Evolutionary conservation across 345 rosid genomes (phyloP).

Genomic region (Theobroma cacao): DNA sequence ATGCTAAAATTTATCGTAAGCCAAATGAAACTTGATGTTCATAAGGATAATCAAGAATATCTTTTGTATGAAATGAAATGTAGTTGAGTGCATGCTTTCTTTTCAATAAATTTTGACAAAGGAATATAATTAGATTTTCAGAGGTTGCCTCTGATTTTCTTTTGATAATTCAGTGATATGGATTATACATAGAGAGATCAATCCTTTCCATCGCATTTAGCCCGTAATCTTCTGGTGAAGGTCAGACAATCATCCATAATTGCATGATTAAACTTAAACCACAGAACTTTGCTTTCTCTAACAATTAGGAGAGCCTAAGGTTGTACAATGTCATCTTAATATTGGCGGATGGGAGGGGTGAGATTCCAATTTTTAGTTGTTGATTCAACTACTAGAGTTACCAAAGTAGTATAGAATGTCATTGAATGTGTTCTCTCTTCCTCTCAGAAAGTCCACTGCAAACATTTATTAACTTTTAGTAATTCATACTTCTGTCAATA

Average conservation of each 20-base stretch:
- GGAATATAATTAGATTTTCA: background rate
- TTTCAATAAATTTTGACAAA: background rate
- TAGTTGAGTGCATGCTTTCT: background rate
- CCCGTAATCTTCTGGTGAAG: background rate
- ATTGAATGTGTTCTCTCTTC: background rate
- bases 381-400: background rate
- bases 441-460: background rate
- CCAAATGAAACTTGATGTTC: constrained; percentile 42
- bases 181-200: background rate
- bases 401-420: background rate
- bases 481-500: background rate
- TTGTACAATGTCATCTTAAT: background rate
- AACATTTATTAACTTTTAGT: background rate
- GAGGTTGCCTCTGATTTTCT: background rate
- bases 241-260: background rate
- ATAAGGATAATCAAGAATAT: constrained; percentile 19
- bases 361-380: background rate
- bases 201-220: background rate
- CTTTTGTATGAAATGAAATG: constrained; percentile 14
- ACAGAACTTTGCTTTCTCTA: background rate
- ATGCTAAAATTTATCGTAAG: constrained; percentile 36
- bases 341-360: background rate
- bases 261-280: background rate
- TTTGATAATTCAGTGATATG: too few species aligned
- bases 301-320: background rate